phyloP scores from a whole-genome alignment of 1,284 basidiomycete species.

The Ceratobasidium sp. region DNA sequence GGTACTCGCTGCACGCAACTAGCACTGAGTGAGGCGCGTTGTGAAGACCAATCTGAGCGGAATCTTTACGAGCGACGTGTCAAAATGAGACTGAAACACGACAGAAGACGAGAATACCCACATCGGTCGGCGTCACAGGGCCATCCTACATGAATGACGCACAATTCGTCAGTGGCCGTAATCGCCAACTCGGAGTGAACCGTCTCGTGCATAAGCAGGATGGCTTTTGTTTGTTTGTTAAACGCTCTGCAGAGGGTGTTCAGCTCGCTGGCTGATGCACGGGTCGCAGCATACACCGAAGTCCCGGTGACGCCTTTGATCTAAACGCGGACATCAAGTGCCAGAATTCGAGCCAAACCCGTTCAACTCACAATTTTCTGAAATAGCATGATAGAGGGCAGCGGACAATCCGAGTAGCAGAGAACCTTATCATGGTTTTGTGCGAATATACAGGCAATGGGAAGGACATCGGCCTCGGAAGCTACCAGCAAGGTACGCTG shows the following conservation, averaged over 20 bases:
- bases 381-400: background rate
- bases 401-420: slow-evolving; percentile 16
- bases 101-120: too few relatives aligned
- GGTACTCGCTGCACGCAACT: background rate
- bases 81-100: too few relatives aligned
- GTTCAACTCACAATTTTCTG: slow-evolving; percentile 22
- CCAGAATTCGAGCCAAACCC: too few relatives aligned
- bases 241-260: background rate
- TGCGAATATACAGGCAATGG: background rate
- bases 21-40: background rate
- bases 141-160: slow-evolving; percentile 22
- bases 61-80: too few relatives aligned
- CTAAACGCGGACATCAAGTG: background rate
- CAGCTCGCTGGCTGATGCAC: background rate
- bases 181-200: too few relatives aligned
- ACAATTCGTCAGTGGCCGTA: background rate
- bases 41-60: background rate
- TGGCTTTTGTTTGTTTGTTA: background rate
- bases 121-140: background rate
- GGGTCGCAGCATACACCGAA: background rate
- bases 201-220: background rate
- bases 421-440: background rate
- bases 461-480: slow-evolving; percentile 1
- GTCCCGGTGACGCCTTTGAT: background rate
- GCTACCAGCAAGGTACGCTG: background rate